Evolutionary conservation across 2,329 filamentous ascomycete genomes (phyloP), one percentile per base, ranked within the genome.

Genomic region (Biscogniauxia sp.): DNA sequence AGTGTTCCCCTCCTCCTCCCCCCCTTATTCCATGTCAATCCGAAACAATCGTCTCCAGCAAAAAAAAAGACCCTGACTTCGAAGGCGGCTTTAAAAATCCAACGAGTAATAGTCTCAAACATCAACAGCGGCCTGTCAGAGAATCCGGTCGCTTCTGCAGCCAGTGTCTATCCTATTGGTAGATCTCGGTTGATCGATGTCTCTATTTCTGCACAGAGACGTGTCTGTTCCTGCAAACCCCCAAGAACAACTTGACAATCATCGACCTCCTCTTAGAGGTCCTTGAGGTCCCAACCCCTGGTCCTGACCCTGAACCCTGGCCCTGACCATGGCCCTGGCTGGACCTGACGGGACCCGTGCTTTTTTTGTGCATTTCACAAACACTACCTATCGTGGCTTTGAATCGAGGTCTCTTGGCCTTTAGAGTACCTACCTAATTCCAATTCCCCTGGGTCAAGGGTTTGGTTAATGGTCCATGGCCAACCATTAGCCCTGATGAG

Each of bases 21-120:
- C n/a, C n/a, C n/a, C n/a, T n/a, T 45, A 45, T 53, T 52, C 28
- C 28, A 20, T 19, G 6, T 20, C 20, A 54, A 23, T 52, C 52
- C 57, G 57, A 59, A 59, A 59, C 57, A 53, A 17, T 56, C 20
- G 58, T 56, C 45, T 56, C 26, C 53, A 49, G 23, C 37, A 32
- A 32, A 32, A 32, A 23, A 5, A 26, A 28, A 23, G 32, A 53
- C 17, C 55, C 55, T 28, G 53, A 50, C 19, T 15, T 9, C 55
- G 20, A 11, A 7, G 32, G 32, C 32, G 6, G 13, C 32, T 37
- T 37, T 15, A 37, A 37, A 17, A n/a, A 7, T 2, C 28, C 28
- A 32, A 32, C 28, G 3, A 32, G 28, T 32, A 32, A 32, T 32
- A 53, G 51, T 58, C 63, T 64, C 64, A 65, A 62, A 65, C 61